phyloP scores from a whole-genome alignment of 441 rosid species.

The Hura crepitans region DNA sequence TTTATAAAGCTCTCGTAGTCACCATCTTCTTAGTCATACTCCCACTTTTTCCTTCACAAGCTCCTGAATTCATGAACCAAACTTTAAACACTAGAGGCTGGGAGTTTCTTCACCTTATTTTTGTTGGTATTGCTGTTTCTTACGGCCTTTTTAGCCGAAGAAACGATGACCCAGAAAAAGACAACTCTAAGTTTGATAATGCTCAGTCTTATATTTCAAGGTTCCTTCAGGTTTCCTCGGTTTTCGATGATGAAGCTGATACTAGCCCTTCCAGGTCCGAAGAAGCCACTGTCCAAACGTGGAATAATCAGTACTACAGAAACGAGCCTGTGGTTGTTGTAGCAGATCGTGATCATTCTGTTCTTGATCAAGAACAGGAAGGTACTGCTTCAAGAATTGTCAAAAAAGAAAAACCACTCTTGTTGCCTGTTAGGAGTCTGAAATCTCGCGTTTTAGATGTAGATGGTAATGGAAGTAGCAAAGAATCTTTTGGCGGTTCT shows the following conservation, averaged over 20 bases:
- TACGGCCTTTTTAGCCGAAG: constrained; percentile 82
- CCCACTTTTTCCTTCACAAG: constrained; percentile 70
- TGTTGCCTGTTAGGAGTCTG: constrained; percentile 80
- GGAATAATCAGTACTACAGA: constrained; percentile 65
- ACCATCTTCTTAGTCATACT: constrained; percentile 45
- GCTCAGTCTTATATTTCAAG: constrained; percentile 62
- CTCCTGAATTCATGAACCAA: constrained; percentile 86
- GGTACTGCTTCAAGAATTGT: constrained; percentile 30
- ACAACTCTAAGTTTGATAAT: constrained; percentile 39
- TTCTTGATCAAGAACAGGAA: constrained; percentile 35
- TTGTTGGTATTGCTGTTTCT: constrained; percentile 91
- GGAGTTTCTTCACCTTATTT: constrained; percentile 85
- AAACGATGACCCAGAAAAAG: constrained; percentile 52
- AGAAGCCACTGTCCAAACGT: constrained; percentile 49
- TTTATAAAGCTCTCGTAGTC: constrained; percentile 60
- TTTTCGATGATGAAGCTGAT: constrained; percentile 64
- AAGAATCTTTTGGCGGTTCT: constrained; percentile 29
- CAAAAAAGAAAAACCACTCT: constrained; percentile 69
- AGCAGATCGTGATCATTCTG: constrained; percentile 38
- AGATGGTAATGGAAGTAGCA: constrained; percentile 20
- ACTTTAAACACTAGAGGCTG: constrained; percentile 51
- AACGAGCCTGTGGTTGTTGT: constrained; percentile 50
- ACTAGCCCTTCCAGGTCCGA: constrained; percentile 36
- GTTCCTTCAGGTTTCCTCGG: constrained; percentile 76
- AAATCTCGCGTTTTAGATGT: constrained; percentile 44